A percentile compares a stretch with the other conserved stretches of the same genome.
phyloP scores from a whole-genome alignment of 306 rosid genomes.

The Luffa aegyptiaca region DNA sequence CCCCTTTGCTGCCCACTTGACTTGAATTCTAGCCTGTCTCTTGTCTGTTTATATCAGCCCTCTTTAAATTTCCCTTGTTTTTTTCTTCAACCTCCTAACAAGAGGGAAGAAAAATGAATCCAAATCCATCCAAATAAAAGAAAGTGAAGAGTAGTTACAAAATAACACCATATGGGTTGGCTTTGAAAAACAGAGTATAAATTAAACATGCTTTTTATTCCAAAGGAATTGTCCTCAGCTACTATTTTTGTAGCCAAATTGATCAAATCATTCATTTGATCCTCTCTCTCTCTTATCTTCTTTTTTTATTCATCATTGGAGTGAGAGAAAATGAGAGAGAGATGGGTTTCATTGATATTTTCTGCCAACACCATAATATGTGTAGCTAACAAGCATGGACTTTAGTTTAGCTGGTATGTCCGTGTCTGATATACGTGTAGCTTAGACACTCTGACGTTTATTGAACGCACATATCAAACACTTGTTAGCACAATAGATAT shows the following conservation, averaged over 20 bases:
- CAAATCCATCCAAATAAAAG: not conserved
- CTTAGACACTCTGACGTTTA: too few relatives aligned
- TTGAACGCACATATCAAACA: too few relatives aligned
- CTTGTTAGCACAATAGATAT: too few relatives aligned
- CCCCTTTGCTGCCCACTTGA: slow-evolving; percentile 7
- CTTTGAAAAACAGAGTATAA: not conserved
- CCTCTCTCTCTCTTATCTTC: not conserved
- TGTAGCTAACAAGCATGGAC: too few relatives aligned
- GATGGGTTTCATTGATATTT: not conserved
- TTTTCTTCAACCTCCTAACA: not conserved
- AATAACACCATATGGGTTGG: not conserved
- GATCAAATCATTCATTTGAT: not conserved
- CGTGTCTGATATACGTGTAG: too few relatives aligned
- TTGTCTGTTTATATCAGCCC: not conserved
- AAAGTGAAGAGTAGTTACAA: slow-evolving; percentile 2
- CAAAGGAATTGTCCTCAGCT: not conserved
- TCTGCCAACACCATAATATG: not conserved
- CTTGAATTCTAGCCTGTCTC: not conserved
- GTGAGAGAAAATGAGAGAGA: not conserved
- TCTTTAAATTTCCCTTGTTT: not conserved
- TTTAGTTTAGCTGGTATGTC: too few relatives aligned
- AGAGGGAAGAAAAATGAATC: not conserved
- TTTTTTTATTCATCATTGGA: not conserved
- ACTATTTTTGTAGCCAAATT: not conserved
- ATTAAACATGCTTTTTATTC: not conserved